Percentiles rank a stretch among this genome's conserved stretches.
phyloP scores from a whole-genome alignment of 2,329 filamentous ascomycete genomes.

The Calonectria henricotiae region DNA sequence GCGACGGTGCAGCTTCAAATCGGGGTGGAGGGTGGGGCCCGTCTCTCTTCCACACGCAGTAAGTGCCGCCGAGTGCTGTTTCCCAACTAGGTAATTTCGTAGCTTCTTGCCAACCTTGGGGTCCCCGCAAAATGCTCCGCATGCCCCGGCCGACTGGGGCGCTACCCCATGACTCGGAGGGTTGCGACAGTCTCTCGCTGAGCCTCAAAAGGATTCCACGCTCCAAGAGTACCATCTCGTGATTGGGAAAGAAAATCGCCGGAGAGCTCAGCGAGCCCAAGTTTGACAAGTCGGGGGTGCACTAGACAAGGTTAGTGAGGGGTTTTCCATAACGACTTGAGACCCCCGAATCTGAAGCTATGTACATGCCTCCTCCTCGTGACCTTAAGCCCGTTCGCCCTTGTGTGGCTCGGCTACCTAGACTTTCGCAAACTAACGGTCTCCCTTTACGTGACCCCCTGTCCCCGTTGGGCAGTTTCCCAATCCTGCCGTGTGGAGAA shows the following conservation, averaged over 20 bases:
- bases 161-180: slow-evolving; percentile 26
- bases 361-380: not conserved
- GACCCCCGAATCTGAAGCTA: not conserved
- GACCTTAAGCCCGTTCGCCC: not conserved
- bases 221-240: not conserved
- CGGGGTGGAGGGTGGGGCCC: slow-evolving; percentile 4
- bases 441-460: not conserved
- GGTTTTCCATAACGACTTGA: slow-evolving; percentile 3
- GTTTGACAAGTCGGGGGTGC: not conserved
- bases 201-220: slow-evolving; percentile 13
- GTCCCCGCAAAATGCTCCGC: slow-evolving; percentile 17
- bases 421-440: not conserved
- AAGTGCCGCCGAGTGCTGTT: slow-evolving; percentile 22
- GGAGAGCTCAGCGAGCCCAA: slow-evolving; percentile 28
- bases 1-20: slow-evolving; percentile 14
- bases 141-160: slow-evolving; percentile 13
- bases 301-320: slow-evolving; percentile 2
- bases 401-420: slow-evolving; percentile 7
- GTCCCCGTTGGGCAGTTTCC: slow-evolving; percentile 20
- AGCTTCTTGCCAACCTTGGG: slow-evolving; percentile 28
- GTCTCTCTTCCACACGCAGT: slow-evolving; percentile 12
- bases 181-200: not conserved
- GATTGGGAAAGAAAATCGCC: slow-evolving; percentile 33
- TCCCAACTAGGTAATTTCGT: slow-evolving; percentile 29
- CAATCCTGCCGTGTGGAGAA: slow-evolving; percentile 20